Evolutionary conservation across 495 filamentous ascomycete species (phyloP), one percentile per base, ranked within the genome.

Genomic region (Letharia lupina): DNA sequence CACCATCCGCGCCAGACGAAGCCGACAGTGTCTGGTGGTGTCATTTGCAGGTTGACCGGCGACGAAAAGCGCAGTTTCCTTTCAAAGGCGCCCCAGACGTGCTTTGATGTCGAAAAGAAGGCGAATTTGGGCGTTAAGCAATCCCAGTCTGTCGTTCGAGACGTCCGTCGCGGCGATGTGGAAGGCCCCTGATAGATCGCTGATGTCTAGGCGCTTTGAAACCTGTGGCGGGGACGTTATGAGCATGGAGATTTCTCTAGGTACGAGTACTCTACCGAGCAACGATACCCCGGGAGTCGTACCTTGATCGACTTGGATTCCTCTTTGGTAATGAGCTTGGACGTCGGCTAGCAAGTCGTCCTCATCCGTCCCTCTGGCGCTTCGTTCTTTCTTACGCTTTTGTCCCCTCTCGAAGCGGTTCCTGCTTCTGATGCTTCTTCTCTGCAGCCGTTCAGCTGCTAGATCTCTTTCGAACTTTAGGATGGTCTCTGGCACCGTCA

Each of bases 291-390:
- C 1, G 7, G 45, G 20, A n/a, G 4, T 31, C 50, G 23, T 54
- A 54, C 23, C n/a, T 54, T 54, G 8, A 3, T 54, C 28, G 12
- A 54, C 3, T 54, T 54, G n/a, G 50, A 33, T 33, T 54, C 23
- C 23, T 54, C 50, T 54, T 54, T 11, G n/a, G n/a, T 23, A 13
- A 15, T 8, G 50, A 13, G 13, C 11, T 54, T 54, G 50, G 10
- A 54, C 5, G 4, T 31, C 50, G 11, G 23, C 23, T 9, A 31
- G 23, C 23, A 33, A 31, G 4, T 54, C 50, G 2, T 15, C 50
- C 28, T 54, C 50, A 54, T 54, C 50, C 50, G 23, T 54, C 50
- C 50, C 50, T 54, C 28, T 54, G 50, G 3, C 50, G 50, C 50
- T 54, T 54, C 50, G 12, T 54, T 1, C 23, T 28, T 23, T 54